Evolutionary conservation across 768 basidiomycete genomes (phyloP).

Genomic region (Hypholoma fasciculare): DNA sequence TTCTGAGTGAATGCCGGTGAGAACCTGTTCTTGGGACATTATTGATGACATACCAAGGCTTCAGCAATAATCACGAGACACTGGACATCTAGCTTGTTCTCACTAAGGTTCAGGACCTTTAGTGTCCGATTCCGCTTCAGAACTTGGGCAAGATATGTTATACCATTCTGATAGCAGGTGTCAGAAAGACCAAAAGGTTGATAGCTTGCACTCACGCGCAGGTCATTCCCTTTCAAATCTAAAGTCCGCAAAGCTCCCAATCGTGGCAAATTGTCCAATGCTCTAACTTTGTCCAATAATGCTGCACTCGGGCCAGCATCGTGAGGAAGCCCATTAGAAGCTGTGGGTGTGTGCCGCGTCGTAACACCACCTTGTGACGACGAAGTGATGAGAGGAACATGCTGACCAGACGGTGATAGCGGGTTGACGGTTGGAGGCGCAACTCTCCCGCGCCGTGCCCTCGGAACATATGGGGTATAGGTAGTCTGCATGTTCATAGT

Average conservation of each 20-base stretch:
- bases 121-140: conserved; percentile 94
- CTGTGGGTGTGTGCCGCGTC: conserved; percentile 35
- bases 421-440: conserved; percentile 41
- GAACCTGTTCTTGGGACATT: background rate
- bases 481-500: conserved; percentile 63
- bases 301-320: conserved; percentile 67
- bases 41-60: conserved; percentile 63
- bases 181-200: conserved; percentile 1
- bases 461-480: conserved; percentile 83
- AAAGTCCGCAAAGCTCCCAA: conserved; percentile 85
- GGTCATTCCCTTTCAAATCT: conserved; percentile 91
- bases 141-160: conserved; percentile 91
- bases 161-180: conserved; percentile 56
- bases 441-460: conserved; percentile 48
- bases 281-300: conserved; percentile 83
- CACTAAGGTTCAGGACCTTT: conserved; percentile 91
- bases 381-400: conserved; percentile 70
- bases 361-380: conserved; percentile 56
- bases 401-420: conserved; percentile 43
- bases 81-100: conserved; percentile 87
- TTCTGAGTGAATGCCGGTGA: conserved; percentile 49
- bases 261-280: conserved; percentile 84
- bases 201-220: conserved; percentile 59
- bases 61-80: conserved; percentile 85
- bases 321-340: conserved; percentile 27